Base-by-base conservation (phyloP, 192 early-diverging fungal genomes). In the Pilaira anomala region DNA sequence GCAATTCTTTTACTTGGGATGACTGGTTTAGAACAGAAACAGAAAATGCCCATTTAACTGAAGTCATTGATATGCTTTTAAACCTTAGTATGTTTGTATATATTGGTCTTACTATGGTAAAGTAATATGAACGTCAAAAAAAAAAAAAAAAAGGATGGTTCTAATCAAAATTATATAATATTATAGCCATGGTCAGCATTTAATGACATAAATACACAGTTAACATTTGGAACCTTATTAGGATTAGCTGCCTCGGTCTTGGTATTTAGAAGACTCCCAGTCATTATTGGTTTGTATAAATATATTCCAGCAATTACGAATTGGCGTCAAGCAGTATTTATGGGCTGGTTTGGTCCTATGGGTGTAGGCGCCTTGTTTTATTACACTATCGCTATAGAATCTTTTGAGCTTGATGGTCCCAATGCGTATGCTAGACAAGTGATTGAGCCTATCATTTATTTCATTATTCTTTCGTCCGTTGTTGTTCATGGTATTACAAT, bases 301-400 rank as follows among this genome's bases (percentile, higher is more conserved):
- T 72, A 80, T 16, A 85, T 91, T 11, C 87, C 91, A 1, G 85
- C 86, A 2, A 62, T 92, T 12, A 76, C 77, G 18, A 89, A 76
- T 8, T 80, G 75, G 68, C 81, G 83, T 6, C 89, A 94, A 63
- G 90, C 88, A 0, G 63, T 90, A 7, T 93, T 92, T 67, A 83
- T 85, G 2, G 92, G 93, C 0, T 96, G 91, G 91, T 96, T 96
- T 67, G 94, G 93, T 0, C 94, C 94, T 3, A 90, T 96, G 14
- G 91, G 91, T 19, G 79, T 83, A 0, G 77, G 81, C 8, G 82
- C 82, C 3, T 57, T 83, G 1, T 83, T 74, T 18, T 77, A 79
- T 44, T 76, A 70, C 14, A 79, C 66, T 2, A 63, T 62, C 11
- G 67, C 73, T 4, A 44, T 66, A 0, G 51, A 66, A 3, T 40